Conservation (phyloP, 192 early-diverging fungal species). For the Backusella tarrabulga region DNA sequence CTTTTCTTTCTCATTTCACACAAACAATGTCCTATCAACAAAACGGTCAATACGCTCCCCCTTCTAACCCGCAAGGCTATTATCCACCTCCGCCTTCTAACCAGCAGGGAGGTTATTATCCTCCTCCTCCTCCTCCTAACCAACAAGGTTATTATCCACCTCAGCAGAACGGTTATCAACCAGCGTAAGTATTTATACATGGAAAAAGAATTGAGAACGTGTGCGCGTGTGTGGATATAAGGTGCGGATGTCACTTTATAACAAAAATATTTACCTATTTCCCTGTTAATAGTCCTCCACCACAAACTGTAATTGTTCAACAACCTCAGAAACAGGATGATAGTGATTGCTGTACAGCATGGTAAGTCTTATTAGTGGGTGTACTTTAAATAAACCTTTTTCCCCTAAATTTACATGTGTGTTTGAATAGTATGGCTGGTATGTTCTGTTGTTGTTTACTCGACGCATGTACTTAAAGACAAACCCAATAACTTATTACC, state of each 20-base stretch:
- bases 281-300: background rate
- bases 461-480: slow-evolving; percentile 2
- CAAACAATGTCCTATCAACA: slow-evolving; percentile 1
- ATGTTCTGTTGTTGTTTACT: slow-evolving; percentile 3
- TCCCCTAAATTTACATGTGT: background rate
- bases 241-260: background rate
- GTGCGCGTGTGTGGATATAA: background rate
- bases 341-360: background rate
- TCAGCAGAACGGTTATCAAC: background rate
- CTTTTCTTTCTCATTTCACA: background rate
- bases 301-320: slow-evolving; percentile 8
- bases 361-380: background rate
- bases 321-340: background rate
- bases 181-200: background rate
- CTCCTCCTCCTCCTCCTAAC: background rate
- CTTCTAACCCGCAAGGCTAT: background rate
- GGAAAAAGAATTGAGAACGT: background rate
- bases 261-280: background rate
- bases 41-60: slow-evolving; percentile 3
- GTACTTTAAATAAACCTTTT: background rate
- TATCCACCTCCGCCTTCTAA: background rate
- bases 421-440: background rate
- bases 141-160: background rate
- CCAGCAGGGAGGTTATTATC: background rate
- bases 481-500: background rate